Base-by-base conservation (phyloP, 2,329 filamentous ascomycete genomes). In the Chaetomium sp. region DNA sequence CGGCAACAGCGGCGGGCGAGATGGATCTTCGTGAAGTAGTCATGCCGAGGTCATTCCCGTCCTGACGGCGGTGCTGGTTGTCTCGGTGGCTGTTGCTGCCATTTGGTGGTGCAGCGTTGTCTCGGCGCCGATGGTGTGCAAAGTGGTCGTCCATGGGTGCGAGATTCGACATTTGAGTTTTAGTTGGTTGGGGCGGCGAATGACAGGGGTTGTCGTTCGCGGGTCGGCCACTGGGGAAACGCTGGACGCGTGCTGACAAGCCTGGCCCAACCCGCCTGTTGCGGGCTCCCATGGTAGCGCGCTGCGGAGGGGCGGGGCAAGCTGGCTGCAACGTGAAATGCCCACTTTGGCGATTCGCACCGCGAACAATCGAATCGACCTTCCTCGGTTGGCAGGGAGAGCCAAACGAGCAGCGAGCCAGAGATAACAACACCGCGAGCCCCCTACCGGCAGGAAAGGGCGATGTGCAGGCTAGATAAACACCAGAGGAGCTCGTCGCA, bases 91-190 rank as follows among this genome's bases (percentile, higher is more conserved):
- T 73, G 72, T 71, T 75, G 67, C 72, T 73, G 75, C 79, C 77
- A 74, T 78, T 74, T 75, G 76, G 76, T 76, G 79, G 78, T 68
- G 75, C 75, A 76, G 73, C 76, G 64, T 65, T 64, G 77, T 79
- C 72, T 73, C 75, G 75, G 71, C 71, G 70, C 70, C 65, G 69
- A 69, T 67, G 50, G 50, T 31, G 57, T 63, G 64, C 64, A 53
- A 68, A 69, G 66, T 68, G 70, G 64, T 68, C 71, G 71, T 73
- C 74, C n/a, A 23, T 51, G 70, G 70, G 56, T 70, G 70, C 67
- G 67, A 68, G 69, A 67, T 65, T 71, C 72, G 71, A 64, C 61
- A 58, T 61, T 53, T 59, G 62, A 62, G 62, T 67, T 67, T 67
- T 64, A 64, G 66, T 67, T 65, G 68, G 65, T 61, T 60, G 60